A percentile compares a stretch with the other conserved stretches of the same genome.
Evolutionary conservation across 805 yeast genomes (phyloP).

Genomic region (Candida bentonensis): DNA sequence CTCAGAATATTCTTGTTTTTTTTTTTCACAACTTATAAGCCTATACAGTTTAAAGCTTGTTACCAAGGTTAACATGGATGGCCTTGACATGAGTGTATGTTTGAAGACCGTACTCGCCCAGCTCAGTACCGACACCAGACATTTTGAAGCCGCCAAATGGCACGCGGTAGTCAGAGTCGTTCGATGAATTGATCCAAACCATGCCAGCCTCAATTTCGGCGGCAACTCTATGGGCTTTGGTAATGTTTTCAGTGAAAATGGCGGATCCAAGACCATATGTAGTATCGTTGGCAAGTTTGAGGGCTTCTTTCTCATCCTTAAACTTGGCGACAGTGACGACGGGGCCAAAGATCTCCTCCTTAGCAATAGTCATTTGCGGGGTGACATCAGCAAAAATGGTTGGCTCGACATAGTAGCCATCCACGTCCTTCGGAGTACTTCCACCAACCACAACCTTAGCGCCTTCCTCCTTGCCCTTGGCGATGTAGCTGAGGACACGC

Average conservation of each 20-base stretch:
- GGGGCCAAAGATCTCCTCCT: conserved; percentile 87
- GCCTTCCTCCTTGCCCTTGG: conserved; percentile 68
- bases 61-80: conserved; percentile 54
- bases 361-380: conserved; percentile 49
- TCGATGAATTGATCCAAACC: conserved; percentile 57
- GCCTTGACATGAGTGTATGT: conserved; percentile 67
- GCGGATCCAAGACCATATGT: conserved; percentile 75
- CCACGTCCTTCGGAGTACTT: conserved; percentile 39
- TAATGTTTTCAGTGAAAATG: conserved; percentile 56
- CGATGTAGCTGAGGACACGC: conserved; percentile 60
- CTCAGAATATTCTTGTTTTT: conserved; percentile 4
- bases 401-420: conserved; percentile 61
- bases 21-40: not conserved
- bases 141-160: conserved; percentile 76
- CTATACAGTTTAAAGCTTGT: conserved; percentile 8
- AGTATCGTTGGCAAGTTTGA: conserved; percentile 55
- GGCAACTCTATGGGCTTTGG: conserved; percentile 51
- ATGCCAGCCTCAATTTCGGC: conserved; percentile 49
- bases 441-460: conserved; percentile 61
- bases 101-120: conserved; percentile 59
- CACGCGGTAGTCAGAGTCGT: conserved; percentile 47
- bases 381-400: conserved; percentile 62
- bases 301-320: conserved; percentile 50
- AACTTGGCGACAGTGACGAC: conserved; percentile 61
- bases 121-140: conserved; percentile 72